These are phyloP conservation scores for Stentor coeruleus DNA, from an alignment of 73 alveolate genomes.

Conservation along the genomic window DNA sequence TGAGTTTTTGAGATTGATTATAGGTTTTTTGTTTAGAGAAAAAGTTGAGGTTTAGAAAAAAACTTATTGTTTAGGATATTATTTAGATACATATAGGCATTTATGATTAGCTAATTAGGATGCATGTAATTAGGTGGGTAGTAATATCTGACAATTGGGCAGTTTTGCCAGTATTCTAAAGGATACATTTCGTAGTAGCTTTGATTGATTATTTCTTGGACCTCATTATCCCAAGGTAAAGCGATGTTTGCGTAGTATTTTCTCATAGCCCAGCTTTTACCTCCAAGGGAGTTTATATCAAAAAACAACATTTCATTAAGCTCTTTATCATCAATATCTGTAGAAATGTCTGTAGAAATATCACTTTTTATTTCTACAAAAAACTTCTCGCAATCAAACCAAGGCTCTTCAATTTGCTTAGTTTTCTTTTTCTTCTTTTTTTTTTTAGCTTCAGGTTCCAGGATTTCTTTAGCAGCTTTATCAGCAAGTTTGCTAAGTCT, in stretches of 20 bases:
- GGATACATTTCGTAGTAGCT: background rate
- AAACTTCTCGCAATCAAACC: background rate
- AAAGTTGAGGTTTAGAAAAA: too few relatives aligned
- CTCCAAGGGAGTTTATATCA: background rate
- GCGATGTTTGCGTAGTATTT: background rate
- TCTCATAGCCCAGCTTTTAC: background rate
- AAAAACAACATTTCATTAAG: background rate
- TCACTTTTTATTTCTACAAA: too few relatives aligned
- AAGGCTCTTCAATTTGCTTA: background rate
- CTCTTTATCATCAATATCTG: background rate
- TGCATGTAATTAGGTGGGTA: too few relatives aligned
- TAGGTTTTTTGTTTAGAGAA: too few relatives aligned
- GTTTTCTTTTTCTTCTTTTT: background rate
- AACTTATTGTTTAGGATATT: too few relatives aligned
- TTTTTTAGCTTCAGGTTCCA: background rate
- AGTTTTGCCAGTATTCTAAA: background rate
- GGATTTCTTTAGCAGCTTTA: background rate
- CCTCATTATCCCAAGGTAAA: background rate
- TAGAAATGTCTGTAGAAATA: background rate
- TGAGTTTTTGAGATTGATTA: too few relatives aligned
- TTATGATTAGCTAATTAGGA: too few relatives aligned
- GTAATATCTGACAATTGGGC: background rate
- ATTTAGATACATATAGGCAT: too few relatives aligned
- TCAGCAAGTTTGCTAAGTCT: background rate
- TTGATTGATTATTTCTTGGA: background rate